Evolutionary conservation across 2,329 filamentous ascomycete genomes (phyloP), one percentile per base, ranked within the genome.

Genomic region (Stemphylium lycopersici): DNA sequence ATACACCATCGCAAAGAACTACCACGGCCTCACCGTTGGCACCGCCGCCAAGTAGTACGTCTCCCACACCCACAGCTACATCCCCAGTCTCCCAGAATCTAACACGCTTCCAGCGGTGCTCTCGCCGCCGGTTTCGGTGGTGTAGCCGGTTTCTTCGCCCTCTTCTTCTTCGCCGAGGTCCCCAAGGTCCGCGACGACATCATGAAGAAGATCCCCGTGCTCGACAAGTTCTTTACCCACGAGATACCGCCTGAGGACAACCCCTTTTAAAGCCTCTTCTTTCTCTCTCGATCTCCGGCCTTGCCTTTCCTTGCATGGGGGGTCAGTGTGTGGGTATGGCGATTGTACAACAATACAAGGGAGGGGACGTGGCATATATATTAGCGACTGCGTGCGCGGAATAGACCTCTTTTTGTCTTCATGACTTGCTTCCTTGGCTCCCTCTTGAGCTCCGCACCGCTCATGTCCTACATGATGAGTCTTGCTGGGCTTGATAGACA

Each of bases 151-250:
- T 77, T 84, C 70, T 84, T 84, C 74, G 83, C 82, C 33, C 71
- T 88, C 64, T 87, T 84, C 78, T 85, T 88, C 80, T 84, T 87
- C 76, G 82, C 83, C 65, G 85, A 86, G 65, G 80, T 88, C 22
- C 85, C 85, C 55, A 81, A 80, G 68, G 83, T 88, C 40, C 79
- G 84, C 69, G 79, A 82, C 65, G 85, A 88, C 70, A 84, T 88
- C 62, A 78, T 86, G 71, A 79, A 81, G 75, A 83, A 85, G 76
- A 67, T 87, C 22, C 85, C 85, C 6, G 72, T 86, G 62, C 76
- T 87, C 45, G 82, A 83, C 59, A 71, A 74, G 50, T 85, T 83
- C 76, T 87, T 81, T 71, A 76, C 82, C 67, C 76, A 80, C 58
- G 81, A 83, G 72, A 77, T 87, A 62, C 75, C 85, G 57, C 82